Conservation (phyloP, 176 grass and related monocot species). For the Avena eriantha region DNA sequence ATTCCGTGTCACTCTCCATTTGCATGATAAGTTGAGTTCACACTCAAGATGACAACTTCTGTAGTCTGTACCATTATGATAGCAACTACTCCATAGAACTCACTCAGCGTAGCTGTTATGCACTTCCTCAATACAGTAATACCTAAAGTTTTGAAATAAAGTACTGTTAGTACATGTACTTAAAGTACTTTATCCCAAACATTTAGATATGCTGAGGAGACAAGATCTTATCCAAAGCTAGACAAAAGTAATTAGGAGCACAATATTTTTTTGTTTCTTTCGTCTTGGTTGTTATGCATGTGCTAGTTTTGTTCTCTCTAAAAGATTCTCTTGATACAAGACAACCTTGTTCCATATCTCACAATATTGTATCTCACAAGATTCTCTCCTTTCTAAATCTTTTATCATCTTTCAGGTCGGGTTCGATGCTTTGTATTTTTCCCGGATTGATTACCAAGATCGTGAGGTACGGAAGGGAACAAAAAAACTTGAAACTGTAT, state of each 20-base stretch:
- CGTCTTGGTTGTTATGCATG: neutral
- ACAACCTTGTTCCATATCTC: neutral
- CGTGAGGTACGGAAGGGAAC: conserved; percentile 66
- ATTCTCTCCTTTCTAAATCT: too few relatives aligned
- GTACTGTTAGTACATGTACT: neutral
- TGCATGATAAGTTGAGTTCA: conserved; percentile 8
- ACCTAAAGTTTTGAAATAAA: conserved; percentile 14
- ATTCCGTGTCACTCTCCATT: neutral
- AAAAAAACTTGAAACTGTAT: conserved; percentile 87
- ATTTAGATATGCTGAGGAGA: neutral
- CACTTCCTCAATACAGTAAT: neutral
- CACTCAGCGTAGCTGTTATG: neutral
- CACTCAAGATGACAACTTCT: neutral
- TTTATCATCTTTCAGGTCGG: conserved; percentile 65
- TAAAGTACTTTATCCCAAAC: neutral
- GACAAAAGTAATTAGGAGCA: neutral
- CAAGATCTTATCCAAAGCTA: conserved; percentile 21
- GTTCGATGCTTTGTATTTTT: conserved; percentile 96
- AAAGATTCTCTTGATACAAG: neutral
- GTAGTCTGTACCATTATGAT: neutral
- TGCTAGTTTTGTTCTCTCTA: conserved; percentile 10
- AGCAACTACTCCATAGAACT: neutral
- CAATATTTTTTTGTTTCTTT: neutral
- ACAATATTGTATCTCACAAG: neutral
- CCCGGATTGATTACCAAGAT: conserved; percentile 96